phyloP scores from a whole-genome alignment of 768 basidiomycete genomes.

The Amanita brunnescens region DNA sequence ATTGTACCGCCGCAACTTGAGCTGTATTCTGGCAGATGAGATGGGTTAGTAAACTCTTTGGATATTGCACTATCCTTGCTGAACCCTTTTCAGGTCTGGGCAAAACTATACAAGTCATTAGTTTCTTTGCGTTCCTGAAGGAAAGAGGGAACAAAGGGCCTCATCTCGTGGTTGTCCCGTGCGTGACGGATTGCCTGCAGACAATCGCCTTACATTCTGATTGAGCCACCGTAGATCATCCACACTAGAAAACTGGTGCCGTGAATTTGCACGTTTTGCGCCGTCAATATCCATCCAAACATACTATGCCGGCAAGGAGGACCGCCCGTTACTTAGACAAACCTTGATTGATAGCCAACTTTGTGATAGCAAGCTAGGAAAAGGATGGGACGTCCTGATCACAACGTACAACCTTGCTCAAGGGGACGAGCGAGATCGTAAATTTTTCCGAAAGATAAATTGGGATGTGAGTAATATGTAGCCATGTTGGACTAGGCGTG shows the following conservation, averaged over 20 bases:
- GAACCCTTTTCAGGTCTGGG: conserved; percentile 63
- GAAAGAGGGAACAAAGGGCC: conserved; percentile 74
- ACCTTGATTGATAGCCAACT: conserved; percentile 57
- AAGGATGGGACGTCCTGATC: conserved; percentile 87
- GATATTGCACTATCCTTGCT: conserved; percentile 4
- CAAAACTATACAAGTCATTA: conserved; percentile 98
- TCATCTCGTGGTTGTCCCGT: conserved; percentile 94
- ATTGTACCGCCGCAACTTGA: conserved; percentile 68
- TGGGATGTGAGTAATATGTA: conserved; percentile 70
- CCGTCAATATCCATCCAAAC: conserved; percentile 80
- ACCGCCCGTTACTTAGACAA: conserved; percentile 65
- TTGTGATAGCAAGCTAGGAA: conserved; percentile 34
- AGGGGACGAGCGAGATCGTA: conserved; percentile 82
- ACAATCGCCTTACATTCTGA: conserved; percentile 5
- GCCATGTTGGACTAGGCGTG: neutral
- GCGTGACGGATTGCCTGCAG: conserved; percentile 24
- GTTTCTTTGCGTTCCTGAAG: conserved; percentile 86
- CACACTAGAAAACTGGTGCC: conserved; percentile 96
- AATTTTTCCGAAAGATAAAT: conserved; percentile 83
- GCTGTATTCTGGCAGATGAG: conserved; percentile 97
- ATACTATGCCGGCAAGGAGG: conserved; percentile 91
- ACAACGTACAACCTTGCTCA: conserved; percentile 95
- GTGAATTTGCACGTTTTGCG: conserved; percentile 90
- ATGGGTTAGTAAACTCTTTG: conserved; percentile 64
- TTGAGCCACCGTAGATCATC: conserved; percentile 55